Evolutionary conservation across 352 stramenopile genomes (phyloP).

Genomic region (Phytophthora vignae): DNA sequence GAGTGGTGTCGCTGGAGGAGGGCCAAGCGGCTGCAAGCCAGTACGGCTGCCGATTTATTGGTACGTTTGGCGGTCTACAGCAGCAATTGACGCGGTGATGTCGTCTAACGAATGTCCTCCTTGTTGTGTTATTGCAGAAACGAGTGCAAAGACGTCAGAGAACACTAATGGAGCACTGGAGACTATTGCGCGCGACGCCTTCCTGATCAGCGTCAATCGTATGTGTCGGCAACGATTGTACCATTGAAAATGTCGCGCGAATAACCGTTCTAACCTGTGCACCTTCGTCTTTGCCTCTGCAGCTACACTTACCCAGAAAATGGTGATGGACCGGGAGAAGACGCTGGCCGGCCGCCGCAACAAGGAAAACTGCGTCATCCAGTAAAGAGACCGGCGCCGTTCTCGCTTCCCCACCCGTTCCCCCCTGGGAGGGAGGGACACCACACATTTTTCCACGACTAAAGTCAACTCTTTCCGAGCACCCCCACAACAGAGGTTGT

Average conservation of each 20-base stretch:
- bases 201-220: slow-evolving; percentile 90
- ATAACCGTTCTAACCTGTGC: slow-evolving; percentile 8
- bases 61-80: slow-evolving; percentile 35
- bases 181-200: slow-evolving; percentile 87
- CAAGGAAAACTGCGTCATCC: slow-evolving; percentile 87
- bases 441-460: slow-evolving; percentile 20
- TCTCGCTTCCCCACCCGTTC: slow-evolving; percentile 1
- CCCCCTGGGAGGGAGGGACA: background rate
- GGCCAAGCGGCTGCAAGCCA: slow-evolving; percentile 81
- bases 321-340: slow-evolving; percentile 83
- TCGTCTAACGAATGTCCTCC: slow-evolving; percentile 19
- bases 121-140: slow-evolving; percentile 59
- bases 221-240: slow-evolving; percentile 32
- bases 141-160: slow-evolving; percentile 89
- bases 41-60: slow-evolving; percentile 90
- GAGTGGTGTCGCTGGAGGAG: slow-evolving; percentile 80
- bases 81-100: background rate
- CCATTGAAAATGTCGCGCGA: background rate
- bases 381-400: slow-evolving; percentile 37
- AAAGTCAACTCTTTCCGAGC: slow-evolving; percentile 50
- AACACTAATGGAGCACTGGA: slow-evolving; percentile 89
- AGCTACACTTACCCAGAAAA: slow-evolving; percentile 83
- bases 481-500: slow-evolving; percentile 52
- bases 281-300: slow-evolving; percentile 19
- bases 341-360: slow-evolving; percentile 70